phyloP scores from a whole-genome alignment of 208 protist species.

The Acanthamoeba lenticulata region DNA sequence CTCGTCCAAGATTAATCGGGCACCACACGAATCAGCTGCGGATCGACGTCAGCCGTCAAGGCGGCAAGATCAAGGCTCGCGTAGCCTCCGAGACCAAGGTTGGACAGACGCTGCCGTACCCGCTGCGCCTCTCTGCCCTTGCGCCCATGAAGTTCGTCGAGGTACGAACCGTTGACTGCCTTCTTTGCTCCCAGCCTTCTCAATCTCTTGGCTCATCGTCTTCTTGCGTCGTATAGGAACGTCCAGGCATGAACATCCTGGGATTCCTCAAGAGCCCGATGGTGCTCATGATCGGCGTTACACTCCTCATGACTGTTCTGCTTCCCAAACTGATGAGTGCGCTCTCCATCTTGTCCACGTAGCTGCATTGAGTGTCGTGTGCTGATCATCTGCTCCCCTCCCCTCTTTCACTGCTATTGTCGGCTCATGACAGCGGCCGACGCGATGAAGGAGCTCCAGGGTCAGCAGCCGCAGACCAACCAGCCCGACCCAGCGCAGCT shows the following conservation, averaged over 20 bases:
- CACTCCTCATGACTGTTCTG: slow-evolving; percentile 8
- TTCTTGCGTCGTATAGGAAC: not conserved
- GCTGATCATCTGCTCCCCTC: too few relatives aligned
- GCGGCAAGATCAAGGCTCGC: slow-evolving; percentile 5
- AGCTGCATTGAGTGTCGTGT: not conserved
- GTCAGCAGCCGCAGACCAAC: not conserved
- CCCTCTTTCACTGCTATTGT: too few relatives aligned
- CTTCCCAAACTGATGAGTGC: slow-evolving; percentile 30
- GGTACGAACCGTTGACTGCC: not conserved
- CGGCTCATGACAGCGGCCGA: slow-evolving; percentile 7
- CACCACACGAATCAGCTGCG: not conserved
- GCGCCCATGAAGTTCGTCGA: slow-evolving; percentile 13
- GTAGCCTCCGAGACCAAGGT: not conserved
- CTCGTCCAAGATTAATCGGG: not conserved
- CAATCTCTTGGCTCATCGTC: not conserved
- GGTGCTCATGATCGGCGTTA: slow-evolving; percentile 60
- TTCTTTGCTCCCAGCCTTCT: not conserved
- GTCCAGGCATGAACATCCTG: not conserved
- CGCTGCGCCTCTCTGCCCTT: not conserved
- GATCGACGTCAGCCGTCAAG: not conserved
- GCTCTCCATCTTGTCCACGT: not conserved
- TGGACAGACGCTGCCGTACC: not conserved
- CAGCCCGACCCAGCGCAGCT: not conserved
- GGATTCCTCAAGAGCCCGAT: slow-evolving; percentile 27
- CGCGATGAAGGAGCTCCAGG: slow-evolving; percentile 25